Evolutionary conservation across 306 rosid genomes (phyloP).

Genomic region (Bauhinia variegata): DNA sequence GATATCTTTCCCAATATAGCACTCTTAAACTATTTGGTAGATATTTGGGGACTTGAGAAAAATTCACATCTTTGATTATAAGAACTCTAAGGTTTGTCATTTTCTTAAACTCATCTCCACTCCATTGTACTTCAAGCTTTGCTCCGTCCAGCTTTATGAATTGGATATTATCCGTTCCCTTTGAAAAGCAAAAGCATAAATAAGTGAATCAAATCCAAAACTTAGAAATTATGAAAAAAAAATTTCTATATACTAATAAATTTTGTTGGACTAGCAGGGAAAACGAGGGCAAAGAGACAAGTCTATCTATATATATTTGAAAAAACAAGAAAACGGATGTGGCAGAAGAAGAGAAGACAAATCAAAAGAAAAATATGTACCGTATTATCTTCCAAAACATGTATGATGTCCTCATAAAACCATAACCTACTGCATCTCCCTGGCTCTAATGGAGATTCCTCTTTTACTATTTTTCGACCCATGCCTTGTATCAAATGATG

Average conservation of each 20-base stretch:
- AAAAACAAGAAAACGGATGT: not conserved
- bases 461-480: constrained; percentile 18
- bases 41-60: no score
- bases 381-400: constrained; percentile 24
- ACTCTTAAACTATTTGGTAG: no score
- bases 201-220: no score
- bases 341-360: not conserved
- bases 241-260: no score
- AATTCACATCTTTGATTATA: no score
- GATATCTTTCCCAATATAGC: no score
- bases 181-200: not conserved
- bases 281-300: no score
- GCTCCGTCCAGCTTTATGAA: constrained; percentile 7
- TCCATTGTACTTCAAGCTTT: constrained; percentile 22
- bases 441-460: constrained; percentile 23
- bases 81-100: no score
- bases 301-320: not conserved
- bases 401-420: constrained; percentile 13
- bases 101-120: constrained; percentile 26
- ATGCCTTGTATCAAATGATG: constrained; percentile 24
- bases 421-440: constrained; percentile 30
- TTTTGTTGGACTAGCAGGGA: no score
- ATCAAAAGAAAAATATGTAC: constrained; percentile 8
- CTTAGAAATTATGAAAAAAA: no score
- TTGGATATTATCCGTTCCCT: constrained; percentile 19